Base-by-base conservation (phyloP, 129 eudicot genomes). In the Tanacetum coccineum region DNA sequence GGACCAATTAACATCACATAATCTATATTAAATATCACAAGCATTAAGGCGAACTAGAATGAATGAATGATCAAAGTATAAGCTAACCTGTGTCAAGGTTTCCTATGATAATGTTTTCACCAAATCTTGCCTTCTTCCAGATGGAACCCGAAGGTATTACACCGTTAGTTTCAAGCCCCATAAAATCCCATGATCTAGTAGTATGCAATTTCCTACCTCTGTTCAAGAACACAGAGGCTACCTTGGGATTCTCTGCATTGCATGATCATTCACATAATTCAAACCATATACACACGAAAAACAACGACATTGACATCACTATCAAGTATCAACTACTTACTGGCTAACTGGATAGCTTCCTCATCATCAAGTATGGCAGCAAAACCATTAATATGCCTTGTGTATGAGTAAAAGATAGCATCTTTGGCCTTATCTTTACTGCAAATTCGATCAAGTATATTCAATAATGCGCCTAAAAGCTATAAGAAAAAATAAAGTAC, bases 381-480 rank as follows among this genome's bases (percentile, higher is more conserved):
- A 82, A 93, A 93, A 39, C 98, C 98, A 79, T 93, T 93, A 59
- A 93, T 93, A 70, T 86, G 85, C 70, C 85, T 80, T n/a, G 95
- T 88, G 76, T 92, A 92, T 14, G 98, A 92, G 82, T 88, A 83
- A 54, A 88, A 84, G 4, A 92, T 83, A 26, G 98, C 95, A 69
- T 86, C 89, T 75, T 80, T 84, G 60, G 98, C 96, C 79, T 86
- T 84, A 3, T 83, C 79, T 40, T 72, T 72, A 63, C 91, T 85
- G 59, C 9, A 72, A 9, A 62, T 44, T 3, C 28, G 70, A 51
- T 11, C 49, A 70, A 70, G 36, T 11, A 58, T 28, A 21, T 11
- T 2, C 15, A 15, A 59, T 51, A 26, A 13, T 9, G 40, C 55
- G 14, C 13, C 21, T 17, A 18, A 64, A 65, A 65, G 21, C 15